These are phyloP conservation scores for Linderina pennispora DNA, from an alignment of 192 early-diverging fungal species.

Conservation along the genomic window DNA sequence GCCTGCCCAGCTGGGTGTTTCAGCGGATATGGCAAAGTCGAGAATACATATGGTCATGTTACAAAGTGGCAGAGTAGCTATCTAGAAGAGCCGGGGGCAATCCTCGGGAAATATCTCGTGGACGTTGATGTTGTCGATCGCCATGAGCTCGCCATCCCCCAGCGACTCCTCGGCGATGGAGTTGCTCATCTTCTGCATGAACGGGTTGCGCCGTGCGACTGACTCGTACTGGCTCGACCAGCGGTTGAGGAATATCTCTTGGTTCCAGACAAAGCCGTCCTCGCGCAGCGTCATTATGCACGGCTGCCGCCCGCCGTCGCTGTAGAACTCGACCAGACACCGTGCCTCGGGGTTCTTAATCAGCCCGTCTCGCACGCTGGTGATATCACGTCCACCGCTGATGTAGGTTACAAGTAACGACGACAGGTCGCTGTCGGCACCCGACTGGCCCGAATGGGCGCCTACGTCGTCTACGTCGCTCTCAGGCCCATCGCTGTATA, in stretches of 20 bases:
- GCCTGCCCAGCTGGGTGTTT: no score
- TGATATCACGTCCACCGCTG: constrained; percentile 3
- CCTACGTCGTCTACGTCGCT: not conserved
- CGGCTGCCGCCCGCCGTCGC: constrained; percentile 1
- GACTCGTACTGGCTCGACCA: constrained; percentile 11
- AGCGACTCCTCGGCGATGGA: not conserved
- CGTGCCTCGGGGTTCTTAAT: constrained; percentile 12
- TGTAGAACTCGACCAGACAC: constrained; percentile 24
- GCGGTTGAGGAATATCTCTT: constrained; percentile 15
- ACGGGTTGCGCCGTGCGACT: constrained; percentile 28
- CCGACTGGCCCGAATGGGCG: not conserved
- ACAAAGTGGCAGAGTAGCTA: no score
- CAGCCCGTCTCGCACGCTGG: constrained; percentile 15
- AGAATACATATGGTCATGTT: no score
- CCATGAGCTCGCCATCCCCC: constrained; percentile 8
- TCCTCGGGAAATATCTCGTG: constrained; percentile 26
- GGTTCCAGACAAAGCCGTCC: constrained; percentile 42
- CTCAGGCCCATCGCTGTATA: not conserved
- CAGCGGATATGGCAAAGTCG: no score
- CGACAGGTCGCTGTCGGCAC: not conserved
- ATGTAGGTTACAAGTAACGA: constrained; percentile 19
- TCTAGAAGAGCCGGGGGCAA: constrained; percentile 7
- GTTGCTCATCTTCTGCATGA: constrained; percentile 15
- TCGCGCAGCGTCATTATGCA: constrained; percentile 32
- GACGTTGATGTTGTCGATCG: constrained; percentile 15